Evolutionary conservation across 257 asterid species (phyloP), one percentile per base, ranked within the genome.

Genomic region (Gynochthodes officinalis): DNA sequence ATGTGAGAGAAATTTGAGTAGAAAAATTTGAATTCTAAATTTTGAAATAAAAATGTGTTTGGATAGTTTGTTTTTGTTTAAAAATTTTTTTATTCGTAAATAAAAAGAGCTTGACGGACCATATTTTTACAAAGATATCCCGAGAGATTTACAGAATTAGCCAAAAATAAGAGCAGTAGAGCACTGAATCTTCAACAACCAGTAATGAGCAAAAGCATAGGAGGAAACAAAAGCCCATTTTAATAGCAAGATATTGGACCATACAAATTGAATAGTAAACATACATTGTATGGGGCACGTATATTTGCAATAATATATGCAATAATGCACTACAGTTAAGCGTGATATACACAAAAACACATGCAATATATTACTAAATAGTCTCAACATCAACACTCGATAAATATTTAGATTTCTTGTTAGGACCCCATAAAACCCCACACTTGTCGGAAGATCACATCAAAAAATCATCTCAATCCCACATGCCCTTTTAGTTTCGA

Each of bases 381-480:
- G 35, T 64, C 21, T 32, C 37, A 21, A 50, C 40, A 46, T 62
- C 52, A 10, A 42, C 30, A 18, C 33, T 32, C 7, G 14, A 27
- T 21, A 21, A 65, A 15, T 30, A 3, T n/a, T 64, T 30, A 7
- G 70, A 37, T 62, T 61, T 49, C 63, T 70, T 23, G 39, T 12
- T 59, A 50, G 40, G 64, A 50, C 43, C 63, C 62, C 33, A 64
- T 48, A 25, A 43, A 44, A 4, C 16, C 27, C 48, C 50, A 7
- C 69, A 44, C 69, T 37, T 49, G 30, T 63, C 33, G 55, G 71
- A 30, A 63, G 21, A 33, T 73, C 71, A 63, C 71, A 50, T 73
- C 71, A 37, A 37, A 46, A 32, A 4, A 32, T 43, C 23, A 73
- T 63, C 50, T 63, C 61, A 52, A 35, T 23, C 55, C 64, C 77